Evolutionary conservation across 2,329 filamentous ascomycete genomes (phyloP).

Genomic region (Neodidymelliopsis sp.): DNA sequence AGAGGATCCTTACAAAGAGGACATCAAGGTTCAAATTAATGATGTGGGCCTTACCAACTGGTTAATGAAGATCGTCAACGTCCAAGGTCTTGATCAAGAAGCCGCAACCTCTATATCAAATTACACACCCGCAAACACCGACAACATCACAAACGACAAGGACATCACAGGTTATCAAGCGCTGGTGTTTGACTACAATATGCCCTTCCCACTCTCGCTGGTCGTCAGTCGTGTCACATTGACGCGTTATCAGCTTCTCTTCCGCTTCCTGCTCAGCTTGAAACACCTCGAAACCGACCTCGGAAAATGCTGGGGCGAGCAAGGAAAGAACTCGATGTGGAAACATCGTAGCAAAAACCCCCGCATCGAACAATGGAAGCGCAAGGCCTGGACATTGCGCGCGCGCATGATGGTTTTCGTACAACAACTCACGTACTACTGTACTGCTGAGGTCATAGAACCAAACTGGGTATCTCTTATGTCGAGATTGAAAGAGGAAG

Average conservation of each 20-base stretch:
- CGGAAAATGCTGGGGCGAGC: constrained; percentile 87
- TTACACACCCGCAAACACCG: constrained; percentile 71
- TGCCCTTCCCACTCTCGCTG: constrained; percentile 93
- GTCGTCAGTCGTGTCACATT: constrained; percentile 96
- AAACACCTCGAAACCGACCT: constrained; percentile 89
- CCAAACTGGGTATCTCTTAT: constrained; percentile 96
- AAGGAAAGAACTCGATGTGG: constrained; percentile 83
- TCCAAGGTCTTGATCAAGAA: constrained; percentile 92
- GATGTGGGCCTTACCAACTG: constrained; percentile 91
- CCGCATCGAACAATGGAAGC: constrained; percentile 88
- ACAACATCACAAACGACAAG: constrained; percentile 73
- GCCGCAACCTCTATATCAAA: constrained; percentile 69
- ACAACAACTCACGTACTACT: constrained; percentile 96
- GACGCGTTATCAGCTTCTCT: constrained; percentile 95
- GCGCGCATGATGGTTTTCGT: constrained; percentile 97
- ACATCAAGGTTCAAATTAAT: constrained; percentile 97
- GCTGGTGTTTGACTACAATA: constrained; percentile 89
- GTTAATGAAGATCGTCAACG: constrained; percentile 94
- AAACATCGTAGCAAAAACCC: constrained; percentile 77
- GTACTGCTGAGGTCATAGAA: constrained; percentile 95
- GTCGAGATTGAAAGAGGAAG: constrained; percentile 73
- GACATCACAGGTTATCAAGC: constrained; percentile 91
- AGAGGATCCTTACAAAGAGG: constrained; percentile 96
- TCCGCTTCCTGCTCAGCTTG: constrained; percentile 89
- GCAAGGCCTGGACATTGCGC: constrained; percentile 87